Conservation (phyloP, 176 grass and related monocot genomes). For the Themeda triandra region DNA sequence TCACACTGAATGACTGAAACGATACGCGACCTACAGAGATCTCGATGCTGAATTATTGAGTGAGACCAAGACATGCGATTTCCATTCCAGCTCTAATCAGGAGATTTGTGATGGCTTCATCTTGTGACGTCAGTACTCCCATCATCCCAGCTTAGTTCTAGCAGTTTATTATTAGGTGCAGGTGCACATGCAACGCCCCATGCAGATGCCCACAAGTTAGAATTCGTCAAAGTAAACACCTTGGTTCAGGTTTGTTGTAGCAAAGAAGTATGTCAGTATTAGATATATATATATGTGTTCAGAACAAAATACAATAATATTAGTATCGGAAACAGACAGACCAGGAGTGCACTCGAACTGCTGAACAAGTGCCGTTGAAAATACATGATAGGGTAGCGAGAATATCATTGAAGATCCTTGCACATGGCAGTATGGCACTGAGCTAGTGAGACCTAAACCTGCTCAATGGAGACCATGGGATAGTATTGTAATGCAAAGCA, state of each 20-base stretch:
- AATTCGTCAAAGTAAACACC: too few species aligned
- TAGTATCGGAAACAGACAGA: not conserved
- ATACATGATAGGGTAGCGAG: not conserved
- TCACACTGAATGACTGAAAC: not conserved
- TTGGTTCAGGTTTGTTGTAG: too few species aligned
- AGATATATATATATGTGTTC: too few species aligned
- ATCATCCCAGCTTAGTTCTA: too few species aligned
- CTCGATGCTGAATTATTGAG: not conserved
- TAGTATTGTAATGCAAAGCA: not conserved
- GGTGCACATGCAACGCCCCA: too few species aligned
- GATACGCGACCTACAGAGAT: not conserved
- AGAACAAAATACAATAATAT: too few species aligned
- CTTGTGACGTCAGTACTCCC: not conserved
- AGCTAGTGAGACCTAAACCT: not conserved
- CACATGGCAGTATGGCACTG: not conserved
- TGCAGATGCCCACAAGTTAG: too few species aligned
- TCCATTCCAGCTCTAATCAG: not conserved
- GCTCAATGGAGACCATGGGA: not conserved
- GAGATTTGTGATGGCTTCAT: slow-evolving; percentile 1
- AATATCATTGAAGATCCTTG: not conserved
- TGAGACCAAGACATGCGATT: not conserved
- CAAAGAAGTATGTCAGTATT: too few species aligned
- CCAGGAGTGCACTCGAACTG: not conserved
- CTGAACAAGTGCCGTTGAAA: not conserved
- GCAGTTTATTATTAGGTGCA: too few species aligned